Evolutionary conservation across 352 stramenopile species (phyloP).

Genomic region (Globisporangium okanoganense): DNA sequence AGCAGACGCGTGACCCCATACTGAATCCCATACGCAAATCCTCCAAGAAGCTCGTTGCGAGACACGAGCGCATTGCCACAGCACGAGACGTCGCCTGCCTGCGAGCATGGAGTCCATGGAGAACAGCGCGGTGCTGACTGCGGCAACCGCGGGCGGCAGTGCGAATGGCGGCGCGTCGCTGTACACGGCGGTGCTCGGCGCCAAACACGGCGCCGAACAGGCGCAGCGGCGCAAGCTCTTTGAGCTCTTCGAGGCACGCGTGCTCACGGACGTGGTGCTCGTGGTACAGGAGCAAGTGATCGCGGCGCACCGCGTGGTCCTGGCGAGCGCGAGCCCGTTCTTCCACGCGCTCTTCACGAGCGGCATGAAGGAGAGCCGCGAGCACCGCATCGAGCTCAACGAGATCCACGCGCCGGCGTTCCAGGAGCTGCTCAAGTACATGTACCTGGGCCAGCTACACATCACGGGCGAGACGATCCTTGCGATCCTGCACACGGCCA

Average conservation of each 20-base stretch:
- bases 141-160: background rate
- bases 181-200: conserved; percentile 13
- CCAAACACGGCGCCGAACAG: conserved; percentile 17
- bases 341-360: conserved; percentile 75
- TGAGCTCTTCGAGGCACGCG: conserved; percentile 33
- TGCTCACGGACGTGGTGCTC: conserved; percentile 67
- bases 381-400: conserved; percentile 43
- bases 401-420: conserved; percentile 45
- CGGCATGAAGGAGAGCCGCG: conserved; percentile 60
- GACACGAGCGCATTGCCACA: background rate
- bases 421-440: conserved; percentile 50
- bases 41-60: background rate
- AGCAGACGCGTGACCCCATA: conserved; percentile 12
- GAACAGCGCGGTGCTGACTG: conserved; percentile 17
- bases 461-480: conserved; percentile 60
- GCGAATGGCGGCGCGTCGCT: conserved; percentile 1
- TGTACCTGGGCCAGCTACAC: conserved; percentile 62
- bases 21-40: conserved; percentile 4
- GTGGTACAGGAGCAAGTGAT: conserved; percentile 43
- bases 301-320: conserved; percentile 55
- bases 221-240: conserved; percentile 41
- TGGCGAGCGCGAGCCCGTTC: conserved; percentile 61
- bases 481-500: conserved; percentile 54
- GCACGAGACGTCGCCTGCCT: background rate
- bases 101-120: conserved; percentile 24